Evolutionary conservation across 2,329 filamentous ascomycete genomes (phyloP).

Genomic region (Penicillium sp.): DNA sequence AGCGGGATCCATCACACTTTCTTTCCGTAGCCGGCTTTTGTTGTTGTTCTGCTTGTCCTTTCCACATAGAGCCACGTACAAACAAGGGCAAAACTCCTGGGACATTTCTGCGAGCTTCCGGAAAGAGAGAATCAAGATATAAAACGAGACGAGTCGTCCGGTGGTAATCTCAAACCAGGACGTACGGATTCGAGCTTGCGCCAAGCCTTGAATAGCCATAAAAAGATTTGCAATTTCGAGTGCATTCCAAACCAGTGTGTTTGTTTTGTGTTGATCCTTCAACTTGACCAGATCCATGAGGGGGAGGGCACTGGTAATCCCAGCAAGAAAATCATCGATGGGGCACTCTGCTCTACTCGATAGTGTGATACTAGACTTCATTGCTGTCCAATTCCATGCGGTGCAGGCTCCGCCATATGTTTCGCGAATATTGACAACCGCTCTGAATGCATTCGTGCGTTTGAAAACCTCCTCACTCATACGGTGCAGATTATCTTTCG

Average conservation of each 20-base stretch:
- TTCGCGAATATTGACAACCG: slow-evolving; percentile 14
- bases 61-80: slow-evolving; percentile 13
- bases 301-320: slow-evolving; percentile 4
- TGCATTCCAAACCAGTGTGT: slow-evolving; percentile 12
- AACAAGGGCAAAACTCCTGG: slow-evolving; percentile 7
- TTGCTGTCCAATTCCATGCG: slow-evolving; percentile 12
- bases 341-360: not conserved
- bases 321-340: slow-evolving; percentile 3
- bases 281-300: slow-evolving; percentile 4
- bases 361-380: not conserved
- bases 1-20: slow-evolving; percentile 7
- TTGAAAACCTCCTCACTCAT: slow-evolving; percentile 6
- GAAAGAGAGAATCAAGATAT: slow-evolving; percentile 16
- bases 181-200: slow-evolving; percentile 9
- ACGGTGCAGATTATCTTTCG: not conserved
- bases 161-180: slow-evolving; percentile 1
- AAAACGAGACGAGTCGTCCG: slow-evolving; percentile 14
- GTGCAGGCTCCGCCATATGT: slow-evolving; percentile 1
- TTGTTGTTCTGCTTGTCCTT: slow-evolving; percentile 3
- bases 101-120: slow-evolving; percentile 20
- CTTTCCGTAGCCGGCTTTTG: not conserved
- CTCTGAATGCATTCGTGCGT: not conserved
- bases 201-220: slow-evolving; percentile 15
- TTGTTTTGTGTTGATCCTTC: not conserved
- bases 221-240: slow-evolving; percentile 16